Evolutionary conservation across 108 stramenopile species (phyloP).

Genomic region (Pseudonitzschia multistriata): DNA sequence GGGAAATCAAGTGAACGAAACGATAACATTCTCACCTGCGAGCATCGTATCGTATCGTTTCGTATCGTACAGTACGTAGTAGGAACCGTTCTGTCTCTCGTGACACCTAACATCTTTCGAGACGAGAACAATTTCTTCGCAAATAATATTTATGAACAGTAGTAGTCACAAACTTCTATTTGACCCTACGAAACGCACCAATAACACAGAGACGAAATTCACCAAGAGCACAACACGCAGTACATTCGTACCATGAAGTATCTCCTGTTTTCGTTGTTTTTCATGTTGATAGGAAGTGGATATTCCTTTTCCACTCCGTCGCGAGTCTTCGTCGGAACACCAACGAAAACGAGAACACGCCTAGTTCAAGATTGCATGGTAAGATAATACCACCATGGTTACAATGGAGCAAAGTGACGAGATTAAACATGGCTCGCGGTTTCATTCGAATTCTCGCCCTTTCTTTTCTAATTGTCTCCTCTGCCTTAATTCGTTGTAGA

Average conservation of each 20-base stretch:
- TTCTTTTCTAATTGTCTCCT: background rate
- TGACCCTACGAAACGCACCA: background rate
- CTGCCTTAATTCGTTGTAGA: background rate
- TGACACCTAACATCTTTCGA: background rate
- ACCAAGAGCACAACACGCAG: background rate
- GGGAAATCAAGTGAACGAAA: no score
- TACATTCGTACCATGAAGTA: background rate
- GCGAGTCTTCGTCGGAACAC: conserved; percentile 41
- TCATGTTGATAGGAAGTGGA: background rate
- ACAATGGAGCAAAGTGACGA: background rate
- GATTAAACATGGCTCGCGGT: background rate
- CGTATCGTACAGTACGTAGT: no score
- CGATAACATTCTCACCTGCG: no score
- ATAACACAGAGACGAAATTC: background rate
- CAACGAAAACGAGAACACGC: conserved; percentile 19
- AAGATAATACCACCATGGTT: background rate
- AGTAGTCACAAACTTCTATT: background rate
- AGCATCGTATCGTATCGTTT: no score
- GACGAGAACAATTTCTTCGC: background rate
- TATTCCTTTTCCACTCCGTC: conserved; percentile 1
- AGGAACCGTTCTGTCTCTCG: no score
- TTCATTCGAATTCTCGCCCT: background rate
- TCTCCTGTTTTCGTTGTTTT: background rate
- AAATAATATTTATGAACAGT: background rate
- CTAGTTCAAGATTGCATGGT: conserved; percentile 36